These are phyloP conservation scores for Allium fistulosum DNA, from an alignment of 106 monocot genomes.

Conservation along the genomic window DNA sequence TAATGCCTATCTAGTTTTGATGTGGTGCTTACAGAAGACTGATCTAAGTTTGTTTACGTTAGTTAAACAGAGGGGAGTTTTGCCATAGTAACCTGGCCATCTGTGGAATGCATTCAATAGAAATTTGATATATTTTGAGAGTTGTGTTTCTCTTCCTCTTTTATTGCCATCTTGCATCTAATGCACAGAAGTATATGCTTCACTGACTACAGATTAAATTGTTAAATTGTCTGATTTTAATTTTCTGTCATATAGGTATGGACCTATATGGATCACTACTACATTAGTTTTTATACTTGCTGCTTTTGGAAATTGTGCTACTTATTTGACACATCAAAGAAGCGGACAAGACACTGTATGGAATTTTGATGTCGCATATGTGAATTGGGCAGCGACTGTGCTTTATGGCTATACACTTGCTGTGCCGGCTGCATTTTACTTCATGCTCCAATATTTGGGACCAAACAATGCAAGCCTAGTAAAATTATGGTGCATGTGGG, in stretches of 20 bases:
- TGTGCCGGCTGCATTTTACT: conserved; percentile 71
- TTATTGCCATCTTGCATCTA: too few relatives aligned
- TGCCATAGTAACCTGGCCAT: too few relatives aligned
- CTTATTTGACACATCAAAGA: conserved; percentile 59
- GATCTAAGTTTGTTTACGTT: too few relatives aligned
- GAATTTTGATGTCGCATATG: conserved; percentile 84
- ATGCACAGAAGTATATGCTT: too few relatives aligned
- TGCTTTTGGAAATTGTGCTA: conserved; percentile 82
- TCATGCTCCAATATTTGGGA: conserved; percentile 84
- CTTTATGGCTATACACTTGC: conserved; percentile 59
- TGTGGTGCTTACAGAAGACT: too few relatives aligned
- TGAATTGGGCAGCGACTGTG: conserved; percentile 78
- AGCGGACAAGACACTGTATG: conserved; percentile 37
- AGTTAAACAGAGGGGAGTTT: too few relatives aligned
- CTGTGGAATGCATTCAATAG: too few relatives aligned
- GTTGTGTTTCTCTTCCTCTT: too few relatives aligned
- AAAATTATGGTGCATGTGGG: conserved; percentile 91
- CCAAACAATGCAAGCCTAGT: conserved; percentile 37
- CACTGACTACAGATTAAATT: too few relatives aligned
- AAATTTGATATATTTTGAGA: too few relatives aligned
- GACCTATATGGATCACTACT: conserved; percentile 80
- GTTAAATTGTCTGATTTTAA: too few relatives aligned
- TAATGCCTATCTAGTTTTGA: too few relatives aligned
- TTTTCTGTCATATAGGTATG: conserved; percentile 41
- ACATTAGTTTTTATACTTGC: conserved; percentile 79